Base-by-base conservation (phyloP, 1,139 yeast genomes). In the Lodderomyces parapsilosis region DNA sequence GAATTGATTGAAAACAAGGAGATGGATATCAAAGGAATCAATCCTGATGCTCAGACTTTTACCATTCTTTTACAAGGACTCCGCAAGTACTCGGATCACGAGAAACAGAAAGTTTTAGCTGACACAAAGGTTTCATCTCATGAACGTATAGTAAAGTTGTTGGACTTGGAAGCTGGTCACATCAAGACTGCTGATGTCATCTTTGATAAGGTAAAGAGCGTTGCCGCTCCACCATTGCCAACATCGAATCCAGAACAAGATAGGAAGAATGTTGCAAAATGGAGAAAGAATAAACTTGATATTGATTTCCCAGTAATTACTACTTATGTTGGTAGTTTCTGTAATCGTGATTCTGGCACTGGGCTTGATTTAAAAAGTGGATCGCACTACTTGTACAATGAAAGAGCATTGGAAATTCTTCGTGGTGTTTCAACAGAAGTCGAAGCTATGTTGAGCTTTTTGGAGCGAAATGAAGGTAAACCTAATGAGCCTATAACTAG, bases 11-110 rank as follows among this genome's bases (percentile, higher is more conserved):
- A 60, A 6, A 55, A 49, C 36, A 42, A 45, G 14, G 55, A 51
- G 2, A 37, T 48, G 34, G 54, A 43, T 17, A 48, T 47, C 3
- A 43, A 48, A 3, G 43, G 38, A 7, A 45, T 70, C 9, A 43
- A 49, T 4, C 71, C 78, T 2, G 62, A 71, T 48, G 54, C 62
- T 22, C 70, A 65, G 41, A 65, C 77, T 1, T 73, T 67, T 40
- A 69, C 77, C 1, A 71, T 68, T 15, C 62, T 73, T 42, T 55
- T 71, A 15, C 61, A 66, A 43, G 78, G 78, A 4, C 45, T 68
- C 13, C 64, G 60, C 36, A 58, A 55, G 34, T 57, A 54, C 39
- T 53, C 60, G 23, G 52, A 57, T 17, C 24, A 38, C 31, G 49
- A 59, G 27, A 56, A 60, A 5, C 55, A 55, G 2, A 33, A 36